Evolutionary conservation across 345 rosid genomes (phyloP).

Genomic region (Aquilaria sinensis): DNA sequence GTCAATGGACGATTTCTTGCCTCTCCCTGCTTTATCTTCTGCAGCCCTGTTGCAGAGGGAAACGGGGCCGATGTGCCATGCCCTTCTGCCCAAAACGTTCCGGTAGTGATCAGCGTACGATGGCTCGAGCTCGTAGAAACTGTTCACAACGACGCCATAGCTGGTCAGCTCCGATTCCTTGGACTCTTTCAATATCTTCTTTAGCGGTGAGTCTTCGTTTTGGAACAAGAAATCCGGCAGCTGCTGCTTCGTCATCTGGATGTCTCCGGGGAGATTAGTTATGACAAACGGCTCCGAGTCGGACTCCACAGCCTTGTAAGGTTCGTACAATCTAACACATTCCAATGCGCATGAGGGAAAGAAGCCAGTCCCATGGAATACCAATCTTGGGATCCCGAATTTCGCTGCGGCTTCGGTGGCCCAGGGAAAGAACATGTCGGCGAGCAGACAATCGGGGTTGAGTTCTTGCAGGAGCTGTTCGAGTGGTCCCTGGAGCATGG

Average conservation of each 20-base stretch:
- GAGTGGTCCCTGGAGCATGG: slow-evolving; percentile 33
- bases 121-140: slow-evolving; percentile 69
- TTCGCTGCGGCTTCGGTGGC: slow-evolving; percentile 41
- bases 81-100: slow-evolving; percentile 31
- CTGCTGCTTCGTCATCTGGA: slow-evolving; percentile 31
- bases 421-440: slow-evolving; percentile 60
- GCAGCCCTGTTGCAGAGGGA: slow-evolving; percentile 20
- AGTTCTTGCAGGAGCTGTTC: slow-evolving; percentile 30
- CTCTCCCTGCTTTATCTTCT: slow-evolving; percentile 30
- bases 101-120: slow-evolving; percentile 37
- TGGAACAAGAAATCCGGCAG: slow-evolving; percentile 12
- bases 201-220: slow-evolving; percentile 6
- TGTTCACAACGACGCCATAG: slow-evolving; percentile 61
- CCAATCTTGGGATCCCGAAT: slow-evolving; percentile 46
- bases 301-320: slow-evolving; percentile 26
- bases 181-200: slow-evolving; percentile 8
- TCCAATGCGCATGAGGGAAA: slow-evolving; percentile 29
- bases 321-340: slow-evolving; percentile 30
- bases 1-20: slow-evolving; percentile 20
- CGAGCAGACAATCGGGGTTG: slow-evolving; percentile 46
- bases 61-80: slow-evolving; percentile 62
- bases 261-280: slow-evolving; percentile 44
- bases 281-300: slow-evolving; percentile 40
- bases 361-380: slow-evolving; percentile 43
- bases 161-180: slow-evolving; percentile 40